Evolutionary conservation across 2,329 filamentous ascomycete genomes (phyloP).

Genomic region (Trichophyton benhamiae): DNA sequence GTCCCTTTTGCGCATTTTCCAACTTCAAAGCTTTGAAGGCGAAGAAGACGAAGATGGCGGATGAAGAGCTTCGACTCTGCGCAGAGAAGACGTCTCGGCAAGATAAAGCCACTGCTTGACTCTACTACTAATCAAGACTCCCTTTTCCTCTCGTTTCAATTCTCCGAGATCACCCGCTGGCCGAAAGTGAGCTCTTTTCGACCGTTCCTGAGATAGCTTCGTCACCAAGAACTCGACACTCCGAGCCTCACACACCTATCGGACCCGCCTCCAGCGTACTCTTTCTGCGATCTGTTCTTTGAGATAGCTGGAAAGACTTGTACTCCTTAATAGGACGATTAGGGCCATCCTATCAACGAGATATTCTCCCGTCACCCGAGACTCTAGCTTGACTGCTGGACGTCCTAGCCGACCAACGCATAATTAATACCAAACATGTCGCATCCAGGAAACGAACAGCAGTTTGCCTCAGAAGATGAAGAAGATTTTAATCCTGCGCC

Average conservation of each 20-base stretch:
- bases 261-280: neutral
- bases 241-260: neutral
- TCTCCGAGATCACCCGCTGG: conserved; percentile 1
- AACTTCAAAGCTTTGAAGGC: neutral
- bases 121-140: neutral
- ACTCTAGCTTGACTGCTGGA: neutral
- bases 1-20: neutral
- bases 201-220: neutral
- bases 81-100: neutral
- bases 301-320: neutral
- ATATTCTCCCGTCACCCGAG: neutral
- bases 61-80: neutral
- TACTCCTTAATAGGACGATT: neutral
- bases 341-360: neutral
- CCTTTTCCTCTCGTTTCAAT: neutral
- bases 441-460: conserved; percentile 29
- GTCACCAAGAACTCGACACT: neutral
- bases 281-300: neutral
- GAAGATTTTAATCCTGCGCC: conserved; percentile 83
- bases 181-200: conserved; percentile 2
- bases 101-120: neutral
- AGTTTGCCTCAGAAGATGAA: conserved; percentile 50
- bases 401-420: neutral
- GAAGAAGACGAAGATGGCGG: neutral
- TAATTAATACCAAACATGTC: conserved; percentile 19